Evolutionary conservation across 768 basidiomycete species (phyloP), one percentile per base, ranked within the genome.

Genomic region (Rhodotorula graminis): DNA sequence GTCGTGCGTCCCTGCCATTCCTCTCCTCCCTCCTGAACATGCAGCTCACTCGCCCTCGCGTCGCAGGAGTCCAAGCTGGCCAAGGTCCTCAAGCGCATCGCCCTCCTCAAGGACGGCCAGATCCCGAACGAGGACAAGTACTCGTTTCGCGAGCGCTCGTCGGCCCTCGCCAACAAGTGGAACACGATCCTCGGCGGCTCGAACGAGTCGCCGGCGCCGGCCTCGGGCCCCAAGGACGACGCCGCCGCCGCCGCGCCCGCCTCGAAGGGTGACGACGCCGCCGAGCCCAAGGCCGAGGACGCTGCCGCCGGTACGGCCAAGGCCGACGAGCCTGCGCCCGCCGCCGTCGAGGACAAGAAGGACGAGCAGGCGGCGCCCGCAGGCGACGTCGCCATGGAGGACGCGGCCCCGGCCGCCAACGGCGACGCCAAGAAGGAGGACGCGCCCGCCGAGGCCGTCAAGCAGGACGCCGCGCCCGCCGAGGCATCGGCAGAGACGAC

Each of bases 61-160:
- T 12, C 27, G 31, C 79, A 90, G 88, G 88, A 87, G 82, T 91
- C 90, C 62, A 90, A 91, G 81, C 89, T 90, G 74, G 88, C 87
- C 81, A 89, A 89, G 83, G 91, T 93, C 47, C 91, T 93, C 90
- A 90, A 90, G 77, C 90, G 91, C 81, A 90, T 93, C 77, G 84
- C 88, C 7, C 77, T 80, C 6, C 74, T 83, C 23, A 65, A 71
- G n/a, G 78, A 78, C 19, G 72, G 61, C 58, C 21, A 25, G 56
- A 82, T 83, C 63, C 82, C 83, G 8, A 61, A 77, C 58, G 79
- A 82, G 47, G 80, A 81, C 57, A 81, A 83, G 68, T 79, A 80
- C 76, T 79, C 81, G 65, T 82, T 83, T 76, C 82, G 79, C 33
- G 74, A 80, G 27, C 79, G 83, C 60, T 80, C 82, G 7, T 47